These are phyloP conservation scores for Candida nonsorbophila DNA, from an alignment of 805 yeast species.

Conservation along the genomic window DNA sequence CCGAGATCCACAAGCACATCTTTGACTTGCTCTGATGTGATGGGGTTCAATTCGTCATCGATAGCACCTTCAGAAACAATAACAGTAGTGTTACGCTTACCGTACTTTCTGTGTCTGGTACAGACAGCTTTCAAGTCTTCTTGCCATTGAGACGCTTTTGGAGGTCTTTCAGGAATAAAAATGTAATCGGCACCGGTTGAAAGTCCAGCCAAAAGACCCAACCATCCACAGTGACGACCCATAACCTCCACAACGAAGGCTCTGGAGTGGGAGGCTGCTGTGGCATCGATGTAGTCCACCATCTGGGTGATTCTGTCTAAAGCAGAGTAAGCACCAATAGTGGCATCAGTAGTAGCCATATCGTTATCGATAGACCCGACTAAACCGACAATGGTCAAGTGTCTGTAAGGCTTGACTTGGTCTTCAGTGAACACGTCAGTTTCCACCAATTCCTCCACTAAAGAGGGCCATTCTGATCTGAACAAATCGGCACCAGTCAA, in stretches of 20 bases:
- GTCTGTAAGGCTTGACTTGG: constrained; percentile 44
- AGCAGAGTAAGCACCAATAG: constrained; percentile 79
- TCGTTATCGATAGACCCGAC: constrained; percentile 85
- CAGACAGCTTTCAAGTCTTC: constrained; percentile 62
- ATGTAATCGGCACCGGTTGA: constrained; percentile 78
- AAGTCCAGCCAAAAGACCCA: constrained; percentile 75
- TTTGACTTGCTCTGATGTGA: constrained; percentile 60
- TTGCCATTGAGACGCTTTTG: constrained; percentile 58
- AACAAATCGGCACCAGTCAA: constrained; percentile 78
- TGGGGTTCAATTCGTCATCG: constrained; percentile 60
- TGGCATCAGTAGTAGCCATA: constrained; percentile 80
- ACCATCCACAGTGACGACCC: constrained; percentile 92
- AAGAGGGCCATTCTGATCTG: constrained; percentile 72
- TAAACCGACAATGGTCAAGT: constrained; percentile 65
- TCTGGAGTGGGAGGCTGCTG: constrained; percentile 78
- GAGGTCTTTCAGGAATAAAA: constrained; percentile 76
- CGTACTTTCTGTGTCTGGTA: constrained; percentile 59
- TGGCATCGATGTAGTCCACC: constrained; percentile 78
- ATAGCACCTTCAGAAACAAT: constrained; percentile 86
- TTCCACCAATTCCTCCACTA: constrained; percentile 51
- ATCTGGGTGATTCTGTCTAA: constrained; percentile 68
- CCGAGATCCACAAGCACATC: constrained; percentile 63
- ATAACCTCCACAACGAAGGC: constrained; percentile 83
- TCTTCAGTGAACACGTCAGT: constrained; percentile 41
- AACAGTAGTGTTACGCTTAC: constrained; percentile 74